Evolutionary conservation across 2,329 filamentous ascomycete genomes (phyloP), one percentile per base, ranked within the genome.

Genomic region (Trichophyton schoenleinii): DNA sequence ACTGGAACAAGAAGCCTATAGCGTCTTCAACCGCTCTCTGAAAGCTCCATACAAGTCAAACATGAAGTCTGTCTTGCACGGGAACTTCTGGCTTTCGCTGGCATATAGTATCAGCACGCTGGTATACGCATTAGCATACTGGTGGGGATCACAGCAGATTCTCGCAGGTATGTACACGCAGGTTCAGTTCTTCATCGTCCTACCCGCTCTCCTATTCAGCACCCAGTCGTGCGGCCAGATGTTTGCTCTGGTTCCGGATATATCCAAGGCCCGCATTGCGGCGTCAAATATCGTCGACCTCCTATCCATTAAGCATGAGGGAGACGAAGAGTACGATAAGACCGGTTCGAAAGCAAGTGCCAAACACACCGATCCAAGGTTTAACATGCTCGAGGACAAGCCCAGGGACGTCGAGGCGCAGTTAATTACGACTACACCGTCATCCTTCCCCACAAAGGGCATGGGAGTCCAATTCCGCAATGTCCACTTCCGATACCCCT

Each of bases 121-220:
- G 58, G 81, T 88, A 41, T 87, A 88, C 67, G 83, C 85, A 0
- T 80, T 89, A 61, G 83, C 85, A 0, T 89, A 88, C 72, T 89
- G 86, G 84, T 89, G 86, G 85, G 86, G 86, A 0, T 81, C 85
- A 0, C 83, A 80, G 65, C 81, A 83, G 64, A 87, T 89, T 63
- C 79, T 83, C 44, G 77, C 79, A 53, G 85, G 86, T 3, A 72
- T 81, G 59, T 85, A 85, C 64, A 80, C 80, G 60, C 81, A 82
- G 28, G 78, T 86, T 38, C 70, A 80, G 57, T 89, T 88, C 73
- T 86, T 89, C 71, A 85, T 87, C 65, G 83, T 89, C 7, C 76
- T 88, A 13, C 78, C 86, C 1, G 79, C 85, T 20, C 80, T 89
- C 68, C 78, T 89, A 1, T 82, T 88, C 36, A 84, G 82, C 59